phyloP scores from a whole-genome alignment of 805 yeast species.

The Sugiyamaella chiloensis region DNA sequence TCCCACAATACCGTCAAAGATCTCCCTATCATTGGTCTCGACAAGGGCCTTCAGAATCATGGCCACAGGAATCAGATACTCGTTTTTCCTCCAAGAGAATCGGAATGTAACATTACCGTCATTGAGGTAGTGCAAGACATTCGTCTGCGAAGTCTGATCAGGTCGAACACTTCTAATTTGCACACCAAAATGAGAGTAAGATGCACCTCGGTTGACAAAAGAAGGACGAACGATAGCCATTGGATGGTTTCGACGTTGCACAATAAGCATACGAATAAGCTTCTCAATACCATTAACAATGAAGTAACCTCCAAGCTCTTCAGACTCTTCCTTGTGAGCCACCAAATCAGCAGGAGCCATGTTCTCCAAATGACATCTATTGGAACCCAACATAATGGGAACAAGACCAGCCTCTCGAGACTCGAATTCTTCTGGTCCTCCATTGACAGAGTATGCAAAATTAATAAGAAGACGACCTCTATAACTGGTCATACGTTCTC shows the following conservation, averaged over 20 bases:
- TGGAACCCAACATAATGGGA: slow-evolving; percentile 87
- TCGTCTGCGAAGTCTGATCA: slow-evolving; percentile 96
- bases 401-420: slow-evolving; percentile 86
- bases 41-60: slow-evolving; percentile 88
- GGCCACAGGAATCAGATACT: slow-evolving; percentile 87
- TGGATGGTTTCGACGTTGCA: slow-evolving; percentile 95
- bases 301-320: slow-evolving; percentile 96
- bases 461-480: slow-evolving; percentile 74
- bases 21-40: slow-evolving; percentile 90
- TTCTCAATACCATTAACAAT: slow-evolving; percentile 96
- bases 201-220: slow-evolving; percentile 88
- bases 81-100: slow-evolving; percentile 96
- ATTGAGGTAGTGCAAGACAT: slow-evolving; percentile 90
- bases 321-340: slow-evolving; percentile 78
- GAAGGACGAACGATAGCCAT: slow-evolving; percentile 97
- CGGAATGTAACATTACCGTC: slow-evolving; percentile 97
- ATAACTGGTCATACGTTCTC: slow-evolving; percentile 86
- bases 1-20: slow-evolving; percentile 95
- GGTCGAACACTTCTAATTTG: slow-evolving; percentile 93
- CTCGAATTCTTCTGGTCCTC: slow-evolving; percentile 74
- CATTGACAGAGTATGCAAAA: slow-evolving; percentile 83
- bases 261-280: slow-evolving; percentile 93
- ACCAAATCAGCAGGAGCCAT: slow-evolving; percentile 82
- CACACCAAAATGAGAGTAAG: slow-evolving; percentile 85
- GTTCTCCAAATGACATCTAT: slow-evolving; percentile 86